Evolutionary conservation across 1,284 basidiomycete species (phyloP), one percentile per base, ranked within the genome.

Genomic region (Cryptococcus depauperatus): DNA sequence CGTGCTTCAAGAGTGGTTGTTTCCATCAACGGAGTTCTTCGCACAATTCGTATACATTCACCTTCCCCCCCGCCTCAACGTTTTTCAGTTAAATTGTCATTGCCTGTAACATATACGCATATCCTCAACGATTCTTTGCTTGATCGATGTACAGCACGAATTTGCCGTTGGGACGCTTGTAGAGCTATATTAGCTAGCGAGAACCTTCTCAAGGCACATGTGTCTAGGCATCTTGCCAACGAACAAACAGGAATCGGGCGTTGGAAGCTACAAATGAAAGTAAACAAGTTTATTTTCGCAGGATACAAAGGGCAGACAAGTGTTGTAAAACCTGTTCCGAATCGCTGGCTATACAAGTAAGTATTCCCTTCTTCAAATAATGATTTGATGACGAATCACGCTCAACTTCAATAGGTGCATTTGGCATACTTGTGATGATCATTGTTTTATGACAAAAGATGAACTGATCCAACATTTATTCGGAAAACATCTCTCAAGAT

Each of bases 81-180:
- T n/a, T n/a, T n/a, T n/a, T n/a, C n/a, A n/a, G n/a, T n/a, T n/a
- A n/a, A n/a, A n/a, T 30, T 30, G 29, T 30, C 29, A 10, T 10
- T n/a, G n/a, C 10, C 29, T 30, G 29, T 30, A 30, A 30, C 29
- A 10, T n/a, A 30, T 30, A 10, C 29, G 29, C 10, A 30, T 30
- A n/a, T 30, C 1, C 45, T 68, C 14, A 44, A 48, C 23, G n/a
- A 48, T 3, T 56, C 51, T 11, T 34, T 68, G 21, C 35, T 60
- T 6, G 49, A 58, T n/a, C 47, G 61, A 7, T 26, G 49, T 8
- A 47, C 41, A n/a, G 44, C 48, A 25, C 50, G 50, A 18, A 5
- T 14, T 7, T 68, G 65, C 37, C 47, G 43, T 6, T 68, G 65
- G 65, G 58, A 66, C 43, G 61, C 58, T 4, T 68, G 65, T 22